Evolutionary conservation across 75 land plant genomes (phyloP).

Genomic region (Ceratopteris richardii): DNA sequence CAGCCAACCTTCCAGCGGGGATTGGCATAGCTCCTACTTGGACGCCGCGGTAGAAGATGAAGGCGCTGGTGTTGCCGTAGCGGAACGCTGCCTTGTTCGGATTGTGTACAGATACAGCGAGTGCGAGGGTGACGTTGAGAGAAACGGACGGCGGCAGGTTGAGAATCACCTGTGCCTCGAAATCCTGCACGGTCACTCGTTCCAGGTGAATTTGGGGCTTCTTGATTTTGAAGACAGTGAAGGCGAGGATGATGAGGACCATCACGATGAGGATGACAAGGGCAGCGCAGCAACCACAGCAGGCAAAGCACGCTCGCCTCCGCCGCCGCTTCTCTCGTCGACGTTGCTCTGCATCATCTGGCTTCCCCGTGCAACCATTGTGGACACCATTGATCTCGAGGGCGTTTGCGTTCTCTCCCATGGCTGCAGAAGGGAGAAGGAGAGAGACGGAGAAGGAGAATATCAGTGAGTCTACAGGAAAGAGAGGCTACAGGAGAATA

Average conservation of each 20-base stretch:
- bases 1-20: conserved; percentile 20
- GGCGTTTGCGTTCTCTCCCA: too few species aligned
- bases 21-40: conserved; percentile 17
- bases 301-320: conserved; percentile 1
- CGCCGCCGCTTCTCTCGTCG: too few species aligned
- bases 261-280: conserved; percentile 15
- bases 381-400: too few species aligned
- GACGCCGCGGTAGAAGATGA: conserved; percentile 15
- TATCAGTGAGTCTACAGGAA: too few species aligned
- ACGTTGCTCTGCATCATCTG: too few species aligned
- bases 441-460: too few species aligned
- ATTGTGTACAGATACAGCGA: conserved; percentile 33
- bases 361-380: too few species aligned
- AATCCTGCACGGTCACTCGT: conserved; percentile 5
- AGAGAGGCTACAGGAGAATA: too few species aligned
- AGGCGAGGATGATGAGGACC: conserved; percentile 18
- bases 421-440: too few species aligned
- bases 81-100: conserved; percentile 29
- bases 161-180: conserved; percentile 1
- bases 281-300: conserved; percentile 19
- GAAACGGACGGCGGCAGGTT: conserved; percentile 4
- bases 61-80: conserved; percentile 21
- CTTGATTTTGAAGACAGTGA: conserved; percentile 39
- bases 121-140: conserved; percentile 15
- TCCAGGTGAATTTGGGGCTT: conserved; percentile 23